Conservation (phyloP, 495 filamentous ascomycete species). For the Lineolata rhizophorae region DNA sequence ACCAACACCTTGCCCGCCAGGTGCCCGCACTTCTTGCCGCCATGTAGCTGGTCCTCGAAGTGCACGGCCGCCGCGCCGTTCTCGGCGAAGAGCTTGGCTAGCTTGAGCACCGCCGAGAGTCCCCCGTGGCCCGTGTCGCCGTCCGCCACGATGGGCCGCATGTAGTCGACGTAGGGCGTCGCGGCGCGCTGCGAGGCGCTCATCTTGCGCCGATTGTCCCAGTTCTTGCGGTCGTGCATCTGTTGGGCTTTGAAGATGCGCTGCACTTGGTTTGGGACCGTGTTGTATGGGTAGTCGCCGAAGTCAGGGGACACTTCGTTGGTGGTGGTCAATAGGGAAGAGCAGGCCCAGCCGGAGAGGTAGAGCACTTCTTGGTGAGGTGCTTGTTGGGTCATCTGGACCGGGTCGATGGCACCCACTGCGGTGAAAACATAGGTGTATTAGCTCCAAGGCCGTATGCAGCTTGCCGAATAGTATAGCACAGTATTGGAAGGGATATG, state of each 20-base stretch:
- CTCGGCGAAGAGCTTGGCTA: slow-evolving; percentile 96
- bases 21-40: slow-evolving; percentile 96
- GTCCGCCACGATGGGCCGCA: slow-evolving; percentile 91
- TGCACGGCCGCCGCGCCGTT: slow-evolving; percentile 92
- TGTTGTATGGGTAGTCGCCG: slow-evolving; percentile 97
- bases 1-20: slow-evolving; percentile 92
- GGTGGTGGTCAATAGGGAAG: slow-evolving; percentile 70
- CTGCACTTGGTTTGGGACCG: slow-evolving; percentile 94
- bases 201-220: slow-evolving; percentile 62
- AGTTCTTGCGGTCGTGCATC: slow-evolving; percentile 90
- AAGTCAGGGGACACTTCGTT: slow-evolving; percentile 96
- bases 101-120: slow-evolving; percentile 77
- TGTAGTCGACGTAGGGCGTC: slow-evolving; percentile 71
- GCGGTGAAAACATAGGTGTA: too few relatives aligned
- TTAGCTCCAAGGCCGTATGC: too few relatives aligned
- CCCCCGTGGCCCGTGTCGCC: slow-evolving; percentile 80
- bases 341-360: slow-evolving; percentile 93
- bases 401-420: slow-evolving; percentile 95
- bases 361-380: slow-evolving; percentile 90
- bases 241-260: slow-evolving; percentile 88
- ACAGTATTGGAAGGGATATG: slow-evolving; percentile 6
- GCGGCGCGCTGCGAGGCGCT: slow-evolving; percentile 42
- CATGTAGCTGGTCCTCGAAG: slow-evolving; percentile 93
- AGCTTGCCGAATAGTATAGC: slow-evolving; percentile 4
- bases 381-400: slow-evolving; percentile 98